A percentile compares a stretch with the other conserved stretches of the same genome.
Conservation (phyloP, 192 early-diverging fungal genomes). For the Thamnidium elegans region DNA sequence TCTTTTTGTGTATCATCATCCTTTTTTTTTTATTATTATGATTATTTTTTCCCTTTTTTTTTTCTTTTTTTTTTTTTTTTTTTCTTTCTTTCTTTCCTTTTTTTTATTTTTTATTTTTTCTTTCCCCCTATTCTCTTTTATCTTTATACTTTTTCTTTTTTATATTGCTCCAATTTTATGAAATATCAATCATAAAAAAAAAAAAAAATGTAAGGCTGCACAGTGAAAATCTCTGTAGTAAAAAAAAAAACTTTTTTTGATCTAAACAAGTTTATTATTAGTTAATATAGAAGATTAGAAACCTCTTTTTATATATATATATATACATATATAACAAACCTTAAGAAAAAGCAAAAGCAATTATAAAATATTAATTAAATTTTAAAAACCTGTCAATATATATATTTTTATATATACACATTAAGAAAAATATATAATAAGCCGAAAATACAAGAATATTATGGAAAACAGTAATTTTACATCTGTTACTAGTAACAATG, state of each 20-base stretch:
- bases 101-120: slow-evolving; percentile 4
- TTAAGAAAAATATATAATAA: too few relatives aligned
- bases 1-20: slow-evolving; percentile 3
- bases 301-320: background rate
- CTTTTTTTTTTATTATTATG: slow-evolving; percentile 8
- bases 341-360: background rate
- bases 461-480: slow-evolving; percentile 14
- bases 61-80: slow-evolving; percentile 1
- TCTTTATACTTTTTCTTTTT: background rate
- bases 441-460: background rate
- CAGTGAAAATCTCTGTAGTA: slow-evolving; percentile 4
- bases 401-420: background rate
- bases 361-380: background rate
- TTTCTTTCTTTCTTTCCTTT: background rate
- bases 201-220: background rate
- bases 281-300: too few relatives aligned
- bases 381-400: too few relatives aligned
- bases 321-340: background rate
- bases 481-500: background rate
- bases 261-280: background rate
- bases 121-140: background rate
- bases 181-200: background rate
- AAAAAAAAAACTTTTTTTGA: too few relatives aligned
- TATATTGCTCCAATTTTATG: background rate
- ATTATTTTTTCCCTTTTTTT: background rate